These are phyloP conservation scores for Leishmania turanica DNA, from an alignment of 208 protist species.

Conservation along the genomic window DNA sequence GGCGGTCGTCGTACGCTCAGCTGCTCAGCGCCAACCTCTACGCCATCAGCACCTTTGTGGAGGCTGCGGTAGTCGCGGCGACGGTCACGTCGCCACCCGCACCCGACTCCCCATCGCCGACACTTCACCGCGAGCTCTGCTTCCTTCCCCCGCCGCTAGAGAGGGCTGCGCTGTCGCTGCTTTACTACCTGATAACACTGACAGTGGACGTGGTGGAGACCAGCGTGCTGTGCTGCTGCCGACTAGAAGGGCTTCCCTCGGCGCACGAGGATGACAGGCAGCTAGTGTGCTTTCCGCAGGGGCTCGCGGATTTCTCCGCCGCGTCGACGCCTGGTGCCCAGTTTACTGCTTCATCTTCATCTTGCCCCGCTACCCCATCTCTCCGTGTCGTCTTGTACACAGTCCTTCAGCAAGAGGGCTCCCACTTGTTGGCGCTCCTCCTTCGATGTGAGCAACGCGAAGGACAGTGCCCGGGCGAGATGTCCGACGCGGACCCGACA, in stretches of 20 bases:
- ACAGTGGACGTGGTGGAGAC: constrained; percentile 6
- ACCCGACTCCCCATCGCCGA: neutral
- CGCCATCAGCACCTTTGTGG: constrained; percentile 23
- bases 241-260: neutral
- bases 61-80: neutral
- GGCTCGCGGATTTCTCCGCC: neutral
- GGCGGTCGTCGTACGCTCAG: constrained; percentile 5
- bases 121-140: neutral
- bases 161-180: constrained; percentile 1
- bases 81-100: neutral
- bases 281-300: neutral
- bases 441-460: constrained; percentile 1
- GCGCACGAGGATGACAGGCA: neutral
- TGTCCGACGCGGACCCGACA: neutral
- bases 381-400: neutral
- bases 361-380: neutral
- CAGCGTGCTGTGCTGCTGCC: constrained; percentile 1
- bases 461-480: neutral
- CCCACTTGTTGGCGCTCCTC: constrained; percentile 15
- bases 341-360: neutral
- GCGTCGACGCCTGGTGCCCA: neutral
- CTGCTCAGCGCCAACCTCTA: constrained; percentile 24
- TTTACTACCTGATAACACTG: constrained; percentile 1
- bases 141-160: neutral
- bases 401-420: constrained; percentile 24